A percentile compares a stretch with the other conserved stretches of the same genome.
phyloP scores from a whole-genome alignment of 179 eudicot species.

The Camellia oleifera region DNA sequence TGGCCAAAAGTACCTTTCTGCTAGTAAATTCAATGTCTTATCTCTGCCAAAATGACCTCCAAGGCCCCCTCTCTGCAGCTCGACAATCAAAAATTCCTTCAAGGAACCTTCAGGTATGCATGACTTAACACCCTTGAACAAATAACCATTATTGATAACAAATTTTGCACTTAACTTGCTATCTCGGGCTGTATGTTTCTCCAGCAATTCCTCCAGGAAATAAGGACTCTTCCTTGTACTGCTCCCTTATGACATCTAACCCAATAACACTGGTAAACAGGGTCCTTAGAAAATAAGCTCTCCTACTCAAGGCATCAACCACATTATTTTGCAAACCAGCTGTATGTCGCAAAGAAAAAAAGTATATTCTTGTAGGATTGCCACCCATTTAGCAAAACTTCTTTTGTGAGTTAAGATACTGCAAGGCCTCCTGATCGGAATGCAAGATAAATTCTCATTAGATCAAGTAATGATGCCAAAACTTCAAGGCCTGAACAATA shows the following conservation, averaged over 20 bases:
- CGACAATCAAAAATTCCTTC: background rate
- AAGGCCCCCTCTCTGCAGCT: background rate
- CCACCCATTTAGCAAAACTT: constrained; percentile 9
- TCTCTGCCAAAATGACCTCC: constrained; percentile 4
- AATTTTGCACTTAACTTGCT: background rate
- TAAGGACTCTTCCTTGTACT: background rate
- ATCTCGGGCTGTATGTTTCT: background rate
- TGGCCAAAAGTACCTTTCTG: background rate
- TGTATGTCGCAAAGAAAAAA: background rate
- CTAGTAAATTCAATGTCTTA: background rate
- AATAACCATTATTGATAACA: background rate
- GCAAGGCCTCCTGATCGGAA: background rate
- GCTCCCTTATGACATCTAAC: background rate
- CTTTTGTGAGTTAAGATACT: background rate
- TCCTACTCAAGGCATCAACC: constrained; percentile 6
- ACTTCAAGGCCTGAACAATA: background rate
- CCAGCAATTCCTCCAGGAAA: background rate
- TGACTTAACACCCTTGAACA: background rate
- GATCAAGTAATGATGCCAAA: constrained; percentile 7
- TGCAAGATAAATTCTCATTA: background rate
- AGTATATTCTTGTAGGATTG: background rate
- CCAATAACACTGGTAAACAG: background rate
- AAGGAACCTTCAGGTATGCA: constrained; percentile 2
- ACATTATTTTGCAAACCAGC: background rate
- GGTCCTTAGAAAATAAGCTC: background rate